A percentile compares a stretch with the other conserved stretches of the same genome.
Conservation (phyloP, 495 filamentous ascomycete species). For the Xylaria bambusicola region DNA sequence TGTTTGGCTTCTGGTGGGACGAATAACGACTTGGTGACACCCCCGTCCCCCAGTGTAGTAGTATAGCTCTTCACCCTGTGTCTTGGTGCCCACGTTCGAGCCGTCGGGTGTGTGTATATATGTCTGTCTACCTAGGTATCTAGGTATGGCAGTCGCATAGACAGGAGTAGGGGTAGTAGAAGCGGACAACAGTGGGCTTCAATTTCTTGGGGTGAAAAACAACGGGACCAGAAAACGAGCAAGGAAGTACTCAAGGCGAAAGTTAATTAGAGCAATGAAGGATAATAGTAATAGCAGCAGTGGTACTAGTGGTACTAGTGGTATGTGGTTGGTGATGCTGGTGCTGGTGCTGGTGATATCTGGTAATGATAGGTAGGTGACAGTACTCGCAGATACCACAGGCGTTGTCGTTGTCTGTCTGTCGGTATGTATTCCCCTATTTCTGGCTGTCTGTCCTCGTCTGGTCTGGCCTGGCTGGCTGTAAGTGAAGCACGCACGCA, state of each 20-base stretch:
- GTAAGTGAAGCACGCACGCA: constrained; percentile 1
- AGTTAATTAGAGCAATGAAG: too few species aligned
- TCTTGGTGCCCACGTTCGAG: neutral
- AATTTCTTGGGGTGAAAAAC: neutral
- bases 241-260: neutral
- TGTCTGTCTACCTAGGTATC: constrained; percentile 8
- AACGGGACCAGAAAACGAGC: neutral
- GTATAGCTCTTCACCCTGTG: constrained; percentile 13
- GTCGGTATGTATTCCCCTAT: neutral
- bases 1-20: constrained; percentile 13
- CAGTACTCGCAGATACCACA: too few species aligned
- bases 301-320: neutral
- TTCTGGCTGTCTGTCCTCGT: too few species aligned
- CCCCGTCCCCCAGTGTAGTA: constrained; percentile 5
- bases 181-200: constrained; percentile 15
- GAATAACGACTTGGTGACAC: constrained; percentile 9
- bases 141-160: constrained; percentile 10
- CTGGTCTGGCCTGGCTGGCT: neutral
- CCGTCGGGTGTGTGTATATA: neutral
- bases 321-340: too few species aligned
- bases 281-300: neutral
- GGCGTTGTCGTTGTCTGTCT: neutral
- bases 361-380: too few species aligned
- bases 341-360: neutral
- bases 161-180: neutral